A percentile compares a stretch with the other conserved stretches of the same genome.
Evolutionary conservation across 73 alveolate genomes (phyloP).

Genomic region (Tetrahymena borealis): DNA sequence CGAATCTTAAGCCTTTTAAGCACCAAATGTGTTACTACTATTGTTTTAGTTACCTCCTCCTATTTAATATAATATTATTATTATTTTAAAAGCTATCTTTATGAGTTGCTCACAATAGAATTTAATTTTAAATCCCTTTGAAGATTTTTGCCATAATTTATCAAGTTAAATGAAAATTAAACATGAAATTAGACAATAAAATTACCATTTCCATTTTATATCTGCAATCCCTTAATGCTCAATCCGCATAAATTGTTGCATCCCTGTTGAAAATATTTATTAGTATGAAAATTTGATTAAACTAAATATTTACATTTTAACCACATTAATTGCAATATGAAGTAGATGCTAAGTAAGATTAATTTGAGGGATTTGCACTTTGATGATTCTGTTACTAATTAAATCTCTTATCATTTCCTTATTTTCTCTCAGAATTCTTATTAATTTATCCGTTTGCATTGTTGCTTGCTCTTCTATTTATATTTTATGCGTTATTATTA

Average conservation of each 20-base stretch:
- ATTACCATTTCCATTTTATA: not conserved
- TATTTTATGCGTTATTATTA: not conserved
- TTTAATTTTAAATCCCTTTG: not conserved
- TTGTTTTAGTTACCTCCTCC: not conserved
- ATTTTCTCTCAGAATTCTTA: not conserved
- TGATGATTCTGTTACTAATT: not conserved
- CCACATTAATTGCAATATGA: not conserved
- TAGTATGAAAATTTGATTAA: too few relatives aligned
- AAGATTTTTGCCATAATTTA: not conserved
- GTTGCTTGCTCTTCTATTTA: not conserved
- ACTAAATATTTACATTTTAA: not conserved
- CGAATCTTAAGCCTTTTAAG: not conserved
- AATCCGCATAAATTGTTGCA: not conserved
- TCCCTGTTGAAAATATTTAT: too few relatives aligned
- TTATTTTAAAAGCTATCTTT: not conserved
- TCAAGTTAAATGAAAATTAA: not conserved
- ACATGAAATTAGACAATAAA: too few relatives aligned
- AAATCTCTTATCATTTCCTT: not conserved
- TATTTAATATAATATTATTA: not conserved
- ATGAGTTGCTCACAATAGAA: too few relatives aligned
- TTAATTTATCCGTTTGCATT: not conserved
- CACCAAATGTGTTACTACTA: not conserved
- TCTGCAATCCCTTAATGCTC: not conserved
- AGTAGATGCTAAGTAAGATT: not conserved
- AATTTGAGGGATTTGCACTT: not conserved